Evolutionary conservation across 441 rosid species (phyloP).

Genomic region (Macaranga tanarius): DNA sequence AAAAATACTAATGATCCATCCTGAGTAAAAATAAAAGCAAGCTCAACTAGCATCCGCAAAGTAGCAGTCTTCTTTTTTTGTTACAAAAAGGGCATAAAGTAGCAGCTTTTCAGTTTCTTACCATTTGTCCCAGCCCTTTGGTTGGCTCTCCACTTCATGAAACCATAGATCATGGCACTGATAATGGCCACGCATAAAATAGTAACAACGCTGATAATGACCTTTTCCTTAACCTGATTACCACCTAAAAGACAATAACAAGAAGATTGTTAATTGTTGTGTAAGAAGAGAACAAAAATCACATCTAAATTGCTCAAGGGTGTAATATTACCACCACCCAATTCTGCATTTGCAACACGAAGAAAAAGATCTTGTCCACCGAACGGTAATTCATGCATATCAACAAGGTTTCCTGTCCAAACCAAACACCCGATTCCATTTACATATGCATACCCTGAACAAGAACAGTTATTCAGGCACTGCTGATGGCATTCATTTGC

Average conservation of each 20-base stretch:
- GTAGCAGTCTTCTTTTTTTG: background rate
- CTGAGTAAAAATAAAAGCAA: background rate
- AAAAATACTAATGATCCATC: background rate
- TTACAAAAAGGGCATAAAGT: background rate
- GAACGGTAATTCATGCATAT: conserved; percentile 15
- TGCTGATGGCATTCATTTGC: conserved; percentile 15
- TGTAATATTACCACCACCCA: conserved; percentile 2
- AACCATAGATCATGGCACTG: conserved; percentile 8
- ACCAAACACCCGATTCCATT: conserved; percentile 19
- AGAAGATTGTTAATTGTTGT: background rate
- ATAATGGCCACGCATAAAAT: background rate
- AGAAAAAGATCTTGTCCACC: conserved; percentile 24
- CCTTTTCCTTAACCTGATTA: background rate
- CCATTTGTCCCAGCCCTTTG: conserved; percentile 9
- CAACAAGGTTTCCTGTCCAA: conserved; percentile 18
- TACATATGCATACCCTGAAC: conserved; percentile 22
- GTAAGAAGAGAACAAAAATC: background rate
- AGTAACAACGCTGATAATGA: background rate
- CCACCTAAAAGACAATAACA: conserved; percentile 7
- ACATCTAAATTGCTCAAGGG: background rate
- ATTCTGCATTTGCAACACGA: conserved; percentile 19
- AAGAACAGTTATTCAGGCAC: conserved; percentile 18
- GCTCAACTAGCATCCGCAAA: background rate
- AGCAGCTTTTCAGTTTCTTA: conserved; percentile 6
- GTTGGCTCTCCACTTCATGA: conserved; percentile 8